Base-by-base conservation (phyloP, 805 yeast species). In the Myxozyma neotropica region DNA sequence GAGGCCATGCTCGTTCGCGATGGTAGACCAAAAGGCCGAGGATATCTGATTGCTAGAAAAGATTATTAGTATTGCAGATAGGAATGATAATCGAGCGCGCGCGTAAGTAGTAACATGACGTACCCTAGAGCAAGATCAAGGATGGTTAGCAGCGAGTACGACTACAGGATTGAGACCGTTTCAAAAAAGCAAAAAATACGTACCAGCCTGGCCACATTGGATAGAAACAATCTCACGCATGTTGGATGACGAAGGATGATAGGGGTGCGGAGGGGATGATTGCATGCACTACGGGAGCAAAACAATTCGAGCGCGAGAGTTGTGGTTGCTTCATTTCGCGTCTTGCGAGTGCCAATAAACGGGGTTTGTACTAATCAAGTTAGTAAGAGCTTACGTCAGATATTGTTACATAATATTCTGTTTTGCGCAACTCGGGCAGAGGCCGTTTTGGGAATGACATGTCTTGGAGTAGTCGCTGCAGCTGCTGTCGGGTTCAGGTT, bases 181-280 rank as follows among this genome's bases (percentile, higher is more conserved):
- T n/a, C 27, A 55, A 23, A 38, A 33, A 27, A 23, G 51, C 31
- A 17, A 35, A 6, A n/a, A 40, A 19, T 23, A 45, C 53, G 29
- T 61, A 73, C 79, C 79, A 46, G 79, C 79, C 58, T 76, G 79
- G 17, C 79, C 79, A 59, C 76, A 72, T 68, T 77, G 80, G 54
- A 77, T 69, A 31, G 80, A 76, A 13, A 77, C 76, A 58, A 76
- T 76, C 67, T 76, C 80, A 54, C 80, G 73, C 80, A 76, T 76
- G 39, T 23, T 27, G 24, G 39, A n/a, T 42, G 15, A 3, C 24
- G 23, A 23, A 47, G 15, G 48, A 17, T 33, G 26, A 19, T 15
- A 24, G 35, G 17, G 53, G 23, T 31, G 38, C 2, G 29, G 46
- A 17, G 12, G 24, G 48, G 31, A 27, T 26, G 33, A 8, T 10